Percentiles rank a stretch among this genome's conserved stretches.
phyloP scores from a whole-genome alignment of 176 grass and related monocot genomes.

The Phoenix roebelenii region DNA sequence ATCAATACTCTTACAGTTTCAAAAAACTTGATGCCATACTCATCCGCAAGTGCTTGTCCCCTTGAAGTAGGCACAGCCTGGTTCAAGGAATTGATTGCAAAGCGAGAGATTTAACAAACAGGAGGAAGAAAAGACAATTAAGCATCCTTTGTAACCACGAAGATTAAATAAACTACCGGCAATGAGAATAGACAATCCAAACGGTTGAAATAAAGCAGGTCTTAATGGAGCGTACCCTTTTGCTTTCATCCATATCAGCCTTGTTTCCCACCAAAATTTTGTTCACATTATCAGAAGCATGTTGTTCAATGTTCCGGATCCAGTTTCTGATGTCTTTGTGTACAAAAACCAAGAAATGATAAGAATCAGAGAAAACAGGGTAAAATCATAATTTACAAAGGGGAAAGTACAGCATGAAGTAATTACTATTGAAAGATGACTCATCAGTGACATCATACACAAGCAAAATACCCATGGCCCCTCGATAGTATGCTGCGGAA shows the following conservation, averaged over 20 bases:
- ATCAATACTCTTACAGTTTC: constrained; percentile 2
- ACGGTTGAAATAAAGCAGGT: not conserved
- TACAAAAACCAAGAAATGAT: not conserved
- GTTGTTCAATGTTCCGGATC: constrained; percentile 19
- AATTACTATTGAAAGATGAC: constrained; percentile 22
- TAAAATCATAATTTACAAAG: not conserved
- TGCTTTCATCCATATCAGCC: constrained; percentile 22
- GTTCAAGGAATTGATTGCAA: not conserved
- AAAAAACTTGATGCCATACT: constrained; percentile 19
- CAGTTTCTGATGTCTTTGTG: constrained; percentile 19
- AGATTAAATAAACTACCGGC: too few relatives aligned
- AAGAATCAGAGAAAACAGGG: not conserved
- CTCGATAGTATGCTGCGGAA: constrained; percentile 10
- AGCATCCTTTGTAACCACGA: not conserved
- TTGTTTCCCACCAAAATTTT: constrained; percentile 19
- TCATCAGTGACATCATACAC: constrained; percentile 21
- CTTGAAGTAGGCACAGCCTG: constrained; percentile 16
- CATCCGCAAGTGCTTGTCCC: constrained; percentile 21
- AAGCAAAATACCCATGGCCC: constrained; percentile 23
- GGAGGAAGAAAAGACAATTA: too few relatives aligned
- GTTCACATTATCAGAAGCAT: constrained; percentile 25
- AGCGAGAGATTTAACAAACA: too few relatives aligned
- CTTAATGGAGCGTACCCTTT: not conserved
- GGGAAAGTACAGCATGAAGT: not conserved
- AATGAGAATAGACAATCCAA: not conserved